phyloP scores from a whole-genome alignment of 768 basidiomycete species.

The Boletus edulis region DNA sequence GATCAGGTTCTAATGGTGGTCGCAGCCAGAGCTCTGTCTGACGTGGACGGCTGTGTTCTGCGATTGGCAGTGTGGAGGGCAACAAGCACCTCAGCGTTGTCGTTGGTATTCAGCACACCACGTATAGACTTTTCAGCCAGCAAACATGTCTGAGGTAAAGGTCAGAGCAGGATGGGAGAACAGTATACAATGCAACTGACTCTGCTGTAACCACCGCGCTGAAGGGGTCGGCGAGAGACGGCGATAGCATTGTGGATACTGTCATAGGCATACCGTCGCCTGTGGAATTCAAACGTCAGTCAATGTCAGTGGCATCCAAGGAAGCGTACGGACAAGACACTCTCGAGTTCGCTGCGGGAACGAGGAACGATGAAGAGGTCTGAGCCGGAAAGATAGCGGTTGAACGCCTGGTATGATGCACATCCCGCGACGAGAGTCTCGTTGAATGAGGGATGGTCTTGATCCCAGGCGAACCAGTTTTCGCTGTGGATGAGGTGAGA shows the following conservation, averaged over 20 bases:
- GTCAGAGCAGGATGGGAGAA: neutral
- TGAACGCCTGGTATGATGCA: conserved; percentile 79
- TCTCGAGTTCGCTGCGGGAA: conserved; percentile 64
- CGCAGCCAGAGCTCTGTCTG: conserved; percentile 14
- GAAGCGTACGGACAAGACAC: conserved; percentile 54
- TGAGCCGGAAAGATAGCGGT: conserved; percentile 66
- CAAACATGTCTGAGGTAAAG: conserved; percentile 54
- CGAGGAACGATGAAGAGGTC: conserved; percentile 72
- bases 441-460: conserved; percentile 64
- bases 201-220: conserved; percentile 53
- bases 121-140: conserved; percentile 70
- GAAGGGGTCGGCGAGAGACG: conserved; percentile 59
- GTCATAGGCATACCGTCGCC: conserved; percentile 74
- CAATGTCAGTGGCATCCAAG: neutral
- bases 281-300: conserved; percentile 28
- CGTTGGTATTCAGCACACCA: conserved; percentile 63
- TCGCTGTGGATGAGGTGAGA: conserved; percentile 44
- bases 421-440: conserved; percentile 74
- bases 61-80: conserved; percentile 49
- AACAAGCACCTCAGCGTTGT: conserved; percentile 65
- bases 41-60: conserved; percentile 7
- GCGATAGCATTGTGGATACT: conserved; percentile 81
- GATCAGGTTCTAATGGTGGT: conserved; percentile 27
- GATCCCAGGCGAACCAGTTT: conserved; percentile 67
- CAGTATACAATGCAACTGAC: conserved; percentile 32